These are phyloP conservation scores for Neofusicoccum ribis DNA, from an alignment of 2,329 filamentous ascomycete species.

Conservation along the genomic window DNA sequence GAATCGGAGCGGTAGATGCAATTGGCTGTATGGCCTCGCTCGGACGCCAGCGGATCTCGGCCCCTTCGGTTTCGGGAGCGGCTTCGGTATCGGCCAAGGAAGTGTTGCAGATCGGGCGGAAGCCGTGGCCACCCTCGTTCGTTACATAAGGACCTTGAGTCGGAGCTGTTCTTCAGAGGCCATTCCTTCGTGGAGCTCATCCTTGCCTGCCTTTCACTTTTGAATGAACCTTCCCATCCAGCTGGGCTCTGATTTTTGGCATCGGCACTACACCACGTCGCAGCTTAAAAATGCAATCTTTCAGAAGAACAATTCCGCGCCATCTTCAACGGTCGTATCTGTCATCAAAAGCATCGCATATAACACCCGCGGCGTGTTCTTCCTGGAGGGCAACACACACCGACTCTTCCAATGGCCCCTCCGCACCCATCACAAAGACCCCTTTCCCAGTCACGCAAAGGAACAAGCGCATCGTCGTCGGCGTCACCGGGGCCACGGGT, in stretches of 20 bases:
- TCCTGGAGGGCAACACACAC: neutral
- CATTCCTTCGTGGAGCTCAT: too few relatives aligned
- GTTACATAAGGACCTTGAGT: neutral
- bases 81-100: constrained; percentile 9
- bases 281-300: too few relatives aligned
- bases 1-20: neutral
- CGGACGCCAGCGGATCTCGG: constrained; percentile 4
- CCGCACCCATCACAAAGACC: neutral
- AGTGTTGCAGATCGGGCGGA: neutral
- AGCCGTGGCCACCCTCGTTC: neutral
- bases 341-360: too few relatives aligned
- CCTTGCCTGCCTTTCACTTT: too few relatives aligned
- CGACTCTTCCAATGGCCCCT: neutral
- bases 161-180: too few relatives aligned
- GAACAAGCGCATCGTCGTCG: constrained; percentile 46
- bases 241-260: too few relatives aligned
- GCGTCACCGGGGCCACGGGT: constrained; percentile 54
- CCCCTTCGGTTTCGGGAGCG: constrained; percentile 12
- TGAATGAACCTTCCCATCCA: too few relatives aligned
- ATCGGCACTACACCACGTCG: too few relatives aligned
- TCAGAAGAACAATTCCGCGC: too few relatives aligned
- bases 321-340: too few relatives aligned
- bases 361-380: neutral
- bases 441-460: constrained; percentile 7
- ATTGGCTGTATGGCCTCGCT: neutral